Evolutionary conservation across 2,329 filamentous ascomycete genomes (phyloP), one percentile per base, ranked within the genome.

Genomic region (Fusarium tanahbumbuense): DNA sequence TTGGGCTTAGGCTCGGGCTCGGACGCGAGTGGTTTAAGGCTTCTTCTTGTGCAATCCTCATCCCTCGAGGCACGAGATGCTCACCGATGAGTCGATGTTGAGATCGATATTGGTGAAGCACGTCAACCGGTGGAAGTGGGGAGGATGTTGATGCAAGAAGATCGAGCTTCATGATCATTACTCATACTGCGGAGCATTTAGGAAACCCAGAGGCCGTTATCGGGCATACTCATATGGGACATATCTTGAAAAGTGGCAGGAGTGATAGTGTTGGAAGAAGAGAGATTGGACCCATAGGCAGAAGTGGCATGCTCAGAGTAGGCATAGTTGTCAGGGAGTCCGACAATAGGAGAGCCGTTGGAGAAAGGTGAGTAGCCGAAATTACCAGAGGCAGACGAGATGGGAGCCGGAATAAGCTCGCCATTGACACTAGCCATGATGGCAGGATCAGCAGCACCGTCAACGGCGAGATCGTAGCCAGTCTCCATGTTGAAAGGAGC

Each of bases 231-330:
- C 53, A 76, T 55, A 23, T 76, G 74, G 32, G 68, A 64, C 57
- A 76, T 72, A 6, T 76, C 73, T 42, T 75, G 71, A 45, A 64
- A 75, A 9, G 68, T 75, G 11, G 71, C 54, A 8, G 75, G 75
- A n/a, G 75, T 76, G 42, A 76, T 71, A 20, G 73, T 76, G 49
- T 75, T 76, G 40, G 74, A 67, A n/a, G 74, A 75, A 25, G 74
- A 74, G 32, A 76, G 60, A 45, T 71, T 75, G 7, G 73, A 73
- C 37, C 72, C 55, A n/a, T 73, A 76, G 9, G 74, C 64, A 8
- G 74, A 76, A 34, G 66, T 59, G 30, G 65, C 64, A 32, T 76
- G 73, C 23, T 76, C 74, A 0, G 74, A 75, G 37, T 68, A 76
- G 46, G 73, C 66, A 62, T 76, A 76, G 32, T 75, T 75, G 30